These are phyloP conservation scores for Orbilia blumenaviensis DNA, from an alignment of 2,329 filamentous ascomycete species.

Conservation along the genomic window DNA sequence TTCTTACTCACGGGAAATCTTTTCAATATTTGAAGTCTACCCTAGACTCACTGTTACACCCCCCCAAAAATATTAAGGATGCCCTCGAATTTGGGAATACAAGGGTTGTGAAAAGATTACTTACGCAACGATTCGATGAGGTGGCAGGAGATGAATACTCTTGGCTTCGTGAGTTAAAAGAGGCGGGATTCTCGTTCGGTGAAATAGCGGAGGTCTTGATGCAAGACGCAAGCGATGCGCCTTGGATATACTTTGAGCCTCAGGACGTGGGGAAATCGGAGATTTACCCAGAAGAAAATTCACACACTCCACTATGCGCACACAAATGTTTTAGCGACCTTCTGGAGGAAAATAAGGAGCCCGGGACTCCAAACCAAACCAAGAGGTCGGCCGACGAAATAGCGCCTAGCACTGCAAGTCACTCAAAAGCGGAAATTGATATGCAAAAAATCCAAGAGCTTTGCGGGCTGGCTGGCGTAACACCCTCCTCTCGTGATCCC, in stretches of 20 bases:
- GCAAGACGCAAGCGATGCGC: slow-evolving; percentile 6
- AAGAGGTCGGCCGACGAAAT: no score
- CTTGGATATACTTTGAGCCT: slow-evolving; percentile 25
- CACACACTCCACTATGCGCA: not conserved
- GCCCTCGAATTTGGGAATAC: not conserved
- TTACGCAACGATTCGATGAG: not conserved
- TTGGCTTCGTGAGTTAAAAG: slow-evolving; percentile 11
- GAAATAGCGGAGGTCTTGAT: slow-evolving; percentile 17
- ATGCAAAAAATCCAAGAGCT: slow-evolving; percentile 20
- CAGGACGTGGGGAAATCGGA: not conserved
- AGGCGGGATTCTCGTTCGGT: not conserved
- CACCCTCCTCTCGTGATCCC: not conserved
- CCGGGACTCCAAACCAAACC: not conserved
- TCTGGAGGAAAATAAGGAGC: not conserved
- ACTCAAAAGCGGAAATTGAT: not conserved
- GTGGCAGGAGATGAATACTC: not conserved
- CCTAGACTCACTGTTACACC: no score
- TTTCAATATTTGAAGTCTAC: no score
- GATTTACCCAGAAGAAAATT: not conserved
- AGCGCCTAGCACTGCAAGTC: no score
- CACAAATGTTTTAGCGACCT: not conserved
- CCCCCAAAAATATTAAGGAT: not conserved
- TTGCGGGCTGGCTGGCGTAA: slow-evolving; percentile 20
- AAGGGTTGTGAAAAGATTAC: not conserved
- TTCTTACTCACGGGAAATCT: no score